Evolutionary conservation across 164 flowering plant species (phyloP), one percentile per base, ranked within the genome.

Genomic region (grape (Vitis vinifera)): DNA sequence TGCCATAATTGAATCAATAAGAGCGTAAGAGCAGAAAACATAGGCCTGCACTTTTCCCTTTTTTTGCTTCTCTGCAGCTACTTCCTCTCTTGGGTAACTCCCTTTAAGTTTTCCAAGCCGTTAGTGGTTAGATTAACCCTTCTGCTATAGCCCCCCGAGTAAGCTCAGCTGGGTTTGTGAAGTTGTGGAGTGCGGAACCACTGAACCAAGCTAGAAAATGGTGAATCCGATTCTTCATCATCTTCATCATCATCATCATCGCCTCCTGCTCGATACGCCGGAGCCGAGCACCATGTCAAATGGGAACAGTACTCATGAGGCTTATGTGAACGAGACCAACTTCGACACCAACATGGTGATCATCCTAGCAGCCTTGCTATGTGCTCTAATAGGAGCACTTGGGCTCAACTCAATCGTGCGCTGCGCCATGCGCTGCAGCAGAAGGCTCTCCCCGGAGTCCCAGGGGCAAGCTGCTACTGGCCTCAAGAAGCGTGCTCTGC

Each of bases 261-360:
- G 78, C 2, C 67, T 67, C 10, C 69, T 71, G 14, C 75, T 75
- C 10, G 73, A 68, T 47, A 27, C 56, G 27, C 44, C 4, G 16
- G 61, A 59, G 63, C 55, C 49, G 5, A 53, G 17, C 4, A 19
- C 74, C 13, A 53, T 56, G 30, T 4, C 19, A 1, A 3, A n/a
- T n/a, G 69, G 69, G 13, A 68, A 57, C 71, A 70, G 52, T n/a
- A 37, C 80, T 8, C 68, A 19, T 12, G 80, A 69, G 13, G 52
- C 84, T 51, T 71, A 67, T 68, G 37, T 37, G 2, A 77, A 57
- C 73, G 82, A 83, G 17, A 62, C 84, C 10, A 86, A 71, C 61
- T 89, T 91, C 76, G 96, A 89, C 80, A 83, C 90, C 27, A 89
- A 89, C 83, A 89, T 91, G 97, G 92, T 91, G 68, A 85, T 91